Evolutionary conservation across 192 early-diverging fungal species (phyloP).

Genomic region (Paraglomus occultum): DNA sequence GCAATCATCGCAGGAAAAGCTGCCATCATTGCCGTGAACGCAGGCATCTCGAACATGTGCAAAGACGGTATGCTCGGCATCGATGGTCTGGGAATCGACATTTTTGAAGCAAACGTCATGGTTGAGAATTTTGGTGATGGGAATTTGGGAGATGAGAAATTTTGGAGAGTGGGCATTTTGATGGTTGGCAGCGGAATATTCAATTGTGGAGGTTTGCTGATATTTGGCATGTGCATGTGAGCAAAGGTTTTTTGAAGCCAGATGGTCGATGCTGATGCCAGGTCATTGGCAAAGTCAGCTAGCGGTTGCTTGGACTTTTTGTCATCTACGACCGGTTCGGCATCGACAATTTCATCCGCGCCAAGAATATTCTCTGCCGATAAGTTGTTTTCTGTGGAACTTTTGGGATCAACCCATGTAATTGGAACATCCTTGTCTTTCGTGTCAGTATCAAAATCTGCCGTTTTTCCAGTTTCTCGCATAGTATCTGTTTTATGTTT

Average conservation of each 20-base stretch:
- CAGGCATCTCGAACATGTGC: conserved; percentile 23
- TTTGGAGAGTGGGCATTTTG: conserved; percentile 30
- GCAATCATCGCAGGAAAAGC: conserved; percentile 22
- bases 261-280: conserved; percentile 32
- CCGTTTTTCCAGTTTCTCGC: no score
- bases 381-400: background rate
- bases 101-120: conserved; percentile 21
- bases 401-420: conserved; percentile 25
- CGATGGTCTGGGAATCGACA: conserved; percentile 25
- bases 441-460: background rate
- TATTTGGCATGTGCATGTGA: conserved; percentile 39
- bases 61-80: conserved; percentile 30
- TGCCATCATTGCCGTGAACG: conserved; percentile 3
- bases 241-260: conserved; percentile 46
- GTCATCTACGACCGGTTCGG: conserved; percentile 16
- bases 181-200: conserved; percentile 25
- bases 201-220: conserved; percentile 23
- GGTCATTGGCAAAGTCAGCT: conserved; percentile 35
- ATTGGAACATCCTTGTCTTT: background rate
- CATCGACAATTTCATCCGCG: conserved; percentile 23
- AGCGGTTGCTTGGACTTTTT: conserved; percentile 29
- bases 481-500: conserved; percentile 11
- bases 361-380: conserved; percentile 3
- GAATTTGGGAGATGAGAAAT: conserved; percentile 9
- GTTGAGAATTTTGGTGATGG: conserved; percentile 29